These are phyloP conservation scores for Dendrobium catenatum DNA, from an alignment of 106 monocot genomes.

Conservation along the genomic window DNA sequence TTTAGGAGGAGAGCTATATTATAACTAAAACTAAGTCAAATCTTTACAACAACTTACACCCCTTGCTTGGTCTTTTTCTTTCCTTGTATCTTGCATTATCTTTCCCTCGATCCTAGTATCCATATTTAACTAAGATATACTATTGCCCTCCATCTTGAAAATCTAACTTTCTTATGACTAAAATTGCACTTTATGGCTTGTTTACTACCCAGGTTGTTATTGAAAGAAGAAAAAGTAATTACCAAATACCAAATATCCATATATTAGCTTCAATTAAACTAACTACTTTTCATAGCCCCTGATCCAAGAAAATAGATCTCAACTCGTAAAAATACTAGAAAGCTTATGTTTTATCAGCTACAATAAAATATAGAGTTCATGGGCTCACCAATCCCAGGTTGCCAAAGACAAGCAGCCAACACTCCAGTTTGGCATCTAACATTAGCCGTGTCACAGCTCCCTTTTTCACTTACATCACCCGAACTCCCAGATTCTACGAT, in stretches of 20 bases:
- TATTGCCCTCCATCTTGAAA: background rate
- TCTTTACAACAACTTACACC: background rate
- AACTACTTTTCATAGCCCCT: background rate
- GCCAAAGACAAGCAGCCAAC: constrained; percentile 3
- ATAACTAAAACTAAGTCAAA: no score
- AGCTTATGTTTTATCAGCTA: background rate
- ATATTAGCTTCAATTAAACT: background rate
- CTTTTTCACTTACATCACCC: background rate
- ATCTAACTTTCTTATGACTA: background rate
- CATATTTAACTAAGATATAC: background rate
- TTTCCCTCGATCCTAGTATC: background rate
- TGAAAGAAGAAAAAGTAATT: background rate
- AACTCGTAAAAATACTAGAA: background rate
- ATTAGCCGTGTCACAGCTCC: background rate
- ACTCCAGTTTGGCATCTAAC: background rate
- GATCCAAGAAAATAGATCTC: background rate
- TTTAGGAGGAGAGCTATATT: background rate
- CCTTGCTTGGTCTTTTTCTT: background rate
- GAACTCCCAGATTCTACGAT: background rate
- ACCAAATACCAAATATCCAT: background rate
- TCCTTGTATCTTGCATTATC: background rate
- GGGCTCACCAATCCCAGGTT: background rate
- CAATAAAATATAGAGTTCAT: background rate
- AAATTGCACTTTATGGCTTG: background rate
- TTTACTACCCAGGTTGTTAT: background rate